Conservation (phyloP, 139 green algal genomes). For the Asterochloris erici region DNA sequence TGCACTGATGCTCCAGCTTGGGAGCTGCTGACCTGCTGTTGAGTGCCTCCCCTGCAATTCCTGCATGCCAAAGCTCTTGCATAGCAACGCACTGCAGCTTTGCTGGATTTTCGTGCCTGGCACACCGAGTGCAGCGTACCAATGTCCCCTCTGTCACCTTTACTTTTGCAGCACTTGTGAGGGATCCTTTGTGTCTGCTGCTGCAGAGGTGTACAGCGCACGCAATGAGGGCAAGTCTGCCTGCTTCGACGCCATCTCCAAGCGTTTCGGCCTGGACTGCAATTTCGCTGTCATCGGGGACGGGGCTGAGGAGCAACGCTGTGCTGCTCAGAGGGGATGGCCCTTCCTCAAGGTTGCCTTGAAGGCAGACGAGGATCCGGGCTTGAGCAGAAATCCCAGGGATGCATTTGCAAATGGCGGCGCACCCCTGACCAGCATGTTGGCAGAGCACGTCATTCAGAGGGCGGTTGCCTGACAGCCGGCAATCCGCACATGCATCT, state of each 20-base stretch:
- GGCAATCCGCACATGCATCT: too few species aligned
- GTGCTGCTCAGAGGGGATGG: conserved; percentile 20
- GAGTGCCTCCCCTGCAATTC: background rate
- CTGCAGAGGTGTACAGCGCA: conserved; percentile 29
- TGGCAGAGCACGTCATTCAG: conserved; percentile 3
- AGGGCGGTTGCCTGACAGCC: too few species aligned
- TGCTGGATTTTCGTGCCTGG: background rate
- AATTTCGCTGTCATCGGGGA: conserved; percentile 24
- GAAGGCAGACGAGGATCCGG: background rate
- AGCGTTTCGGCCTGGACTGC: conserved; percentile 16
- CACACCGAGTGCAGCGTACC: background rate
- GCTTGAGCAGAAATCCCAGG: background rate
- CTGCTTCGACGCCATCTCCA: conserved; percentile 32
- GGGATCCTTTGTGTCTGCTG: background rate
- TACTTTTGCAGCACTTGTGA: background rate
- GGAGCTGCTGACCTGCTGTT: background rate
- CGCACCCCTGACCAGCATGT: conserved; percentile 2
- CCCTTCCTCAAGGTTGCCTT: conserved; percentile 27
- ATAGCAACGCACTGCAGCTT: background rate
- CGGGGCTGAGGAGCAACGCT: conserved; percentile 25
- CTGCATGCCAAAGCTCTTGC: background rate
- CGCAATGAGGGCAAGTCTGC: conserved; percentile 20
- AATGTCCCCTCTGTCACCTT: background rate
- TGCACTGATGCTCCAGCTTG: background rate
- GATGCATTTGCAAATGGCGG: background rate